Evolutionary conservation across 2,329 filamentous ascomycete genomes (phyloP).

Genomic region (Venturia nashicola): DNA sequence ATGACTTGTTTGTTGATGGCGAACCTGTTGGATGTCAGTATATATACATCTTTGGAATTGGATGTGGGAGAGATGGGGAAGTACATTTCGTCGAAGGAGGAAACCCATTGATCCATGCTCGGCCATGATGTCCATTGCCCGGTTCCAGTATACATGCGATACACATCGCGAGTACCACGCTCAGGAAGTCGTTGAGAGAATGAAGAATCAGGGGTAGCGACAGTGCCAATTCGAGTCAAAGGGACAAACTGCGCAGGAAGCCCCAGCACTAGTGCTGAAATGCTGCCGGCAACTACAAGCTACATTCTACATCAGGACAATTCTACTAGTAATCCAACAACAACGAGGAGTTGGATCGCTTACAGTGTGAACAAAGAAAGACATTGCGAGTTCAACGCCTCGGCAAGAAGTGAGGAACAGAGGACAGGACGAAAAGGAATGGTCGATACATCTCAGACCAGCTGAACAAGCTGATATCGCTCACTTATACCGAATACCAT

Average conservation of each 20-base stretch:
- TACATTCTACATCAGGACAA: neutral
- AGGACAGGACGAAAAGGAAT: neutral
- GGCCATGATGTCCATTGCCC: slow-evolving; percentile 4
- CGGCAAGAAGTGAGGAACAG: neutral
- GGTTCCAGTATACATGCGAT: slow-evolving; percentile 6
- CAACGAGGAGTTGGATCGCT: neutral
- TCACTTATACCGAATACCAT: neutral
- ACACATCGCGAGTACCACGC: slow-evolving; percentile 1
- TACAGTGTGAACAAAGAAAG: slow-evolving; percentile 2
- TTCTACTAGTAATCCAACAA: neutral
- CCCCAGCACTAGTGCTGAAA: slow-evolving; percentile 7
- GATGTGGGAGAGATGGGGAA: neutral
- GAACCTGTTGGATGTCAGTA: slow-evolving; percentile 16
- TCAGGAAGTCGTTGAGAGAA: neutral
- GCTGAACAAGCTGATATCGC: neutral
- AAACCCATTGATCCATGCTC: slow-evolving; percentile 2
- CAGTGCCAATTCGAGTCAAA: neutral
- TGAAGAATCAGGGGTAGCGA: neutral
- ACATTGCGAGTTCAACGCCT: neutral
- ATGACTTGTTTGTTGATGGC: slow-evolving; percentile 23
- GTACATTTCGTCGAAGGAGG: slow-evolving; percentile 15
- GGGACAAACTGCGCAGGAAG: neutral
- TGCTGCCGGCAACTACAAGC: slow-evolving; percentile 10
- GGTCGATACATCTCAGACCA: neutral
- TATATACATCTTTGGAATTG: neutral